Conservation (phyloP, 164 flowering plant genomes). For the Magnolia officinalis region DNA sequence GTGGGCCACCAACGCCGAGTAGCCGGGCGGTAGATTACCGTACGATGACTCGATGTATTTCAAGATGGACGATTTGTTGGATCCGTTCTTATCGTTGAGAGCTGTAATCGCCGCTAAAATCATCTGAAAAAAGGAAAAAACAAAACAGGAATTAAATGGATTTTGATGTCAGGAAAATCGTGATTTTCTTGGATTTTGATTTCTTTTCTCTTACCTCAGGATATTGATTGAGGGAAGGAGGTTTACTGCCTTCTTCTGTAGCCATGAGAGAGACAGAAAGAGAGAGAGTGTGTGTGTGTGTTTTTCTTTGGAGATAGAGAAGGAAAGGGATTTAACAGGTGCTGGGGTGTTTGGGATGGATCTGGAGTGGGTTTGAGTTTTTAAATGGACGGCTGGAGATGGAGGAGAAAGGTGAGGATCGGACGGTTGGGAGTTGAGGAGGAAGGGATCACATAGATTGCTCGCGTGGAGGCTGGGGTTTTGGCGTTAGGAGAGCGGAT, state of each 20-base stretch:
- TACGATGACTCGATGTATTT: slow-evolving; percentile 59
- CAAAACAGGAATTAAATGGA: background rate
- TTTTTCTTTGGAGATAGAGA: slow-evolving; percentile 4
- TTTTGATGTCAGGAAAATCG: too few species aligned
- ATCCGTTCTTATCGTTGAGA: slow-evolving; percentile 51
- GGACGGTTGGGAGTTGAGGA: slow-evolving; percentile 8
- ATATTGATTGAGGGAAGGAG: slow-evolving; percentile 35
- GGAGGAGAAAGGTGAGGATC: slow-evolving; percentile 14
- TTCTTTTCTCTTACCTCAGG: slow-evolving; percentile 33
- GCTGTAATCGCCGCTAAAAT: slow-evolving; percentile 66
- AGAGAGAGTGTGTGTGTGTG: slow-evolving; percentile 6
- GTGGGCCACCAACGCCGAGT: slow-evolving; percentile 50
- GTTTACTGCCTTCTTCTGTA: slow-evolving; percentile 30
- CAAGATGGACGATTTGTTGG: slow-evolving; percentile 62
- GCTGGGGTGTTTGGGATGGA: slow-evolving; percentile 9
- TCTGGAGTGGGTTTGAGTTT: slow-evolving; percentile 4
- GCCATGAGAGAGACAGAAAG: slow-evolving; percentile 31
- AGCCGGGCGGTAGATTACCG: slow-evolving; percentile 57
- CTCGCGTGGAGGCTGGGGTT: slow-evolving; percentile 32
- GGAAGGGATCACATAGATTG: slow-evolving; percentile 29
- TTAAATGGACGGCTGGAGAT: slow-evolving; percentile 36
- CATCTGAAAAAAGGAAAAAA: slow-evolving; percentile 39
- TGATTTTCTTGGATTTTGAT: background rate
- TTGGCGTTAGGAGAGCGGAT: background rate
- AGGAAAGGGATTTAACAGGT: slow-evolving; percentile 25